Conservation (phyloP, 768 basidiomycete species). For the Chiua virens region DNA sequence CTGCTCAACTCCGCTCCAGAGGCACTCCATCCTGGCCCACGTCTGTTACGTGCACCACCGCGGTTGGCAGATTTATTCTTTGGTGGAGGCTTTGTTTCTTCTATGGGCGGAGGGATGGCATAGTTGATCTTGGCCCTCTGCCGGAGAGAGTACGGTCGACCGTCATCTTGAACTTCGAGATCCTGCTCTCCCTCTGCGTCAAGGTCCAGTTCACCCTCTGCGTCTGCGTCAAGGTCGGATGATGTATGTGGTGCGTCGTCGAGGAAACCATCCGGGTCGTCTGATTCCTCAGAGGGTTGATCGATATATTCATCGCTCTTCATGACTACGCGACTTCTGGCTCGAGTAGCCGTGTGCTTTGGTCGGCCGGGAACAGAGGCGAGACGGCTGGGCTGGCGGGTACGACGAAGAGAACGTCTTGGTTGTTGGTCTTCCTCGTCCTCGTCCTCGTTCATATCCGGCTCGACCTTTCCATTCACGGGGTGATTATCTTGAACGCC, state of each 20-base stretch:
- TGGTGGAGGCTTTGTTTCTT: slow-evolving; percentile 52
- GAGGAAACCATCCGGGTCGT: slow-evolving; percentile 58
- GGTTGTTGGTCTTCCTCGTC: slow-evolving; percentile 31
- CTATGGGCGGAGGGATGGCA: slow-evolving; percentile 77
- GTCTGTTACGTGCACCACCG: slow-evolving; percentile 39
- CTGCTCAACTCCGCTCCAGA: slow-evolving; percentile 72
- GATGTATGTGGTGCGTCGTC: slow-evolving; percentile 50
- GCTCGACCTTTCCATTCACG: slow-evolving; percentile 22
- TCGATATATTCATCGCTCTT: slow-evolving; percentile 56
- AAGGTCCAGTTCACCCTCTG: slow-evolving; percentile 39
- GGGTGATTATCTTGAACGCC: slow-evolving; percentile 4
- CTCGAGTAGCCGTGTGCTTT: slow-evolving; percentile 24
- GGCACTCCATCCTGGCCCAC: slow-evolving; percentile 75
- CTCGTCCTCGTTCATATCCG: slow-evolving; percentile 28
- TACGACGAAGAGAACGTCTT: slow-evolving; percentile 16
- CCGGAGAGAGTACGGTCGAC: slow-evolving; percentile 55
- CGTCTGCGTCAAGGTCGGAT: slow-evolving; percentile 38
- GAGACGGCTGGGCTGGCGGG: slow-evolving; percentile 22
- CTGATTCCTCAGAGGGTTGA: slow-evolving; percentile 48
- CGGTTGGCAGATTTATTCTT: slow-evolving; percentile 39
- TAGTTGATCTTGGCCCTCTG: slow-evolving; percentile 71
- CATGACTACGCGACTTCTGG: slow-evolving; percentile 22
- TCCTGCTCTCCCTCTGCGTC: slow-evolving; percentile 40
- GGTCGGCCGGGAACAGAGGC: not conserved
- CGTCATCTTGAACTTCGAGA: slow-evolving; percentile 41